Percentiles rank a stretch among this genome's conserved stretches.
These are phyloP conservation scores for Rhodotorula sp. DNA, from an alignment of 1,284 basidiomycete genomes.

Conservation along the genomic window DNA sequence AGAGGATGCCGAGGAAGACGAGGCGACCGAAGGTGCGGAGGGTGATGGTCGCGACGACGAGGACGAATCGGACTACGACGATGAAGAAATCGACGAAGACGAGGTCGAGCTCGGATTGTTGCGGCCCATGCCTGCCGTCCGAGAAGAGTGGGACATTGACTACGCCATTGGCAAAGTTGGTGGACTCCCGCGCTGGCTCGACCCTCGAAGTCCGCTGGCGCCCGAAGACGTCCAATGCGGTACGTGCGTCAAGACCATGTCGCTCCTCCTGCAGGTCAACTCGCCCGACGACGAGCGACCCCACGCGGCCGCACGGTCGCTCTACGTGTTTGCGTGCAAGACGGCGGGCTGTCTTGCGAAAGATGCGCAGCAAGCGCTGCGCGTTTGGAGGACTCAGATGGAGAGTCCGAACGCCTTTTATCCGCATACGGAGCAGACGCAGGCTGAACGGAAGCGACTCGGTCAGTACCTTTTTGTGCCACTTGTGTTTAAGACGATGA, in stretches of 20 bases:
- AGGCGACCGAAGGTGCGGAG: not conserved
- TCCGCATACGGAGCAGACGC: conserved; percentile 32
- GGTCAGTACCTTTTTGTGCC: not conserved
- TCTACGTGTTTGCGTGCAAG: conserved; percentile 36
- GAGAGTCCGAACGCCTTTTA: conserved; percentile 37
- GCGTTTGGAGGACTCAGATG: conserved; percentile 36
- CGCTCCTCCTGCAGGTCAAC: conserved; percentile 36
- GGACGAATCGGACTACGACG: conserved; percentile 21
- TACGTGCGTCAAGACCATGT: conserved; percentile 25
- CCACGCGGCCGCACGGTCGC: conserved; percentile 30
- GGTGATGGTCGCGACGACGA: conserved; percentile 16
- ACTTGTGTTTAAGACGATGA: no score
- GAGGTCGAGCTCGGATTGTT: conserved; percentile 39
- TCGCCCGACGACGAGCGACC: conserved; percentile 36
- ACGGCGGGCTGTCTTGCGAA: conserved; percentile 9
- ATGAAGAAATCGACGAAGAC: conserved; percentile 34
- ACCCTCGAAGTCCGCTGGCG: conserved; percentile 27
- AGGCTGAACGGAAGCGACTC: conserved; percentile 4
- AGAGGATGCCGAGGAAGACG: not conserved
- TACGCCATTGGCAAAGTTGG: conserved; percentile 37
- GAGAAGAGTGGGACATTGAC: conserved; percentile 38
- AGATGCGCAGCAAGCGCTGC: conserved; percentile 3
- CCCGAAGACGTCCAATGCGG: conserved; percentile 22
- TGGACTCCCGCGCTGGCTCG: conserved; percentile 30
- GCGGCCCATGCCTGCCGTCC: conserved; percentile 20